Evolutionary conservation across 1,284 basidiomycete genomes (phyloP), one percentile per base, ranked within the genome.

Genomic region (Xerocomus nothofagi): DNA sequence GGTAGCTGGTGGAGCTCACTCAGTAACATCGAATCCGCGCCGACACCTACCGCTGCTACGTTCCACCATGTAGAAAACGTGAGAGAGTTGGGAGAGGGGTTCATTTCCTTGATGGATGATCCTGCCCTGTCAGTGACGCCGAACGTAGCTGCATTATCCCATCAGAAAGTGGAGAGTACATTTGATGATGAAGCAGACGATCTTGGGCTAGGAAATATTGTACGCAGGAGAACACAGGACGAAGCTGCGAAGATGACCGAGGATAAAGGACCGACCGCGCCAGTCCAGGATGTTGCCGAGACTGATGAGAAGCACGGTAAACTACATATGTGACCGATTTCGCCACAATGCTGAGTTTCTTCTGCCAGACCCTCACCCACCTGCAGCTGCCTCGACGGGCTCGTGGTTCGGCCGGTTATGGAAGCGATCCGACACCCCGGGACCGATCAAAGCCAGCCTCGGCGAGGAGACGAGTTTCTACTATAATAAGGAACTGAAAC

Each of bases 391-490:
- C 15, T 48, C 73, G 11, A 65, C 73, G 24, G 70, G 78, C 26
- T 84, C 84, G 0, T 98, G 96, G 95, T 72, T 98, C 27, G 84
- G 88, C 44, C 79, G 88, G 37, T 82, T 85, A 70, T 93, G 81
- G 79, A 78, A 79, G 71, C 86, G 78, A 42, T 72, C 77, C 20
- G 76, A 79, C 8, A 59, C 74, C 11, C 75, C 82, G 12, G 88
- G 77, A 15, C 92, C 93, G 7, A 74, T 94, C 49, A 88, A 84
- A 65, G 97, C 96, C 15, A 98, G 92, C 59, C 79, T 99, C 20
- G 97, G 97, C 17, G 92, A 99, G 62, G 86, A 96, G 65, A 92
- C 80, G 27, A 78, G 85, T 39, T 96, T 99, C 73, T 91, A 93
- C 59, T 99, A 91, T 67, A 97, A 99, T 70, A 86, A 90, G 61